These are phyloP conservation scores for Tulasnella sp. DNA, from an alignment of 768 basidiomycete species.

Conservation along the genomic window DNA sequence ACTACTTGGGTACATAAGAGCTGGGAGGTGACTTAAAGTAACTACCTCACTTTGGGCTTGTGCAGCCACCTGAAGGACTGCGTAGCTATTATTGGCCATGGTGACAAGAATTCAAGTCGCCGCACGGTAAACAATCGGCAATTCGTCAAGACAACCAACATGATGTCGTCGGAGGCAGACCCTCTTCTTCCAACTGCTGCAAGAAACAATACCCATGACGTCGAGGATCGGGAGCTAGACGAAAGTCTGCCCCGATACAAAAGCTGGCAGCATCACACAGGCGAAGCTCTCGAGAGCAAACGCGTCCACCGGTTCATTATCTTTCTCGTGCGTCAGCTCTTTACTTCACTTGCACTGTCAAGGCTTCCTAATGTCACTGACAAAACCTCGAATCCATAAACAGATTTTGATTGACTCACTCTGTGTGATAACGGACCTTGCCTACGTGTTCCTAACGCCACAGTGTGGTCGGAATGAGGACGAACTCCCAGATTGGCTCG, in stretches of 20 bases:
- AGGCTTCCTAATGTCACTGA: neutral
- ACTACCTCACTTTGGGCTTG: too few relatives aligned
- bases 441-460: slow-evolving; percentile 44
- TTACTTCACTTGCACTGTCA: neutral
- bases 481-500: slow-evolving; percentile 42
- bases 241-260: neutral
- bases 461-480: neutral
- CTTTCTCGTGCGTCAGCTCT: slow-evolving; percentile 35
- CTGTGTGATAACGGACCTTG: slow-evolving; percentile 64
- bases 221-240: neutral
- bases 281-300: slow-evolving; percentile 40
- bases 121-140: neutral
- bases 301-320: slow-evolving; percentile 47
- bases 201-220: neutral
- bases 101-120: neutral
- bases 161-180: neutral
- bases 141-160: neutral
- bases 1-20: too few relatives aligned
- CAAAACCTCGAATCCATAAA: neutral
- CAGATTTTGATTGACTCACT: slow-evolving; percentile 46
- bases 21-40: too few relatives aligned
- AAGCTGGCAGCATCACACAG: slow-evolving; percentile 25
- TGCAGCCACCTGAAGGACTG: too few relatives aligned
- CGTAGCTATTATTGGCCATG: neutral
- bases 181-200: neutral